A percentile compares a stretch with the other conserved stretches of the same genome.
phyloP scores from a whole-genome alignment of 176 grass and related monocot genomes.

The Lolium perenne region DNA sequence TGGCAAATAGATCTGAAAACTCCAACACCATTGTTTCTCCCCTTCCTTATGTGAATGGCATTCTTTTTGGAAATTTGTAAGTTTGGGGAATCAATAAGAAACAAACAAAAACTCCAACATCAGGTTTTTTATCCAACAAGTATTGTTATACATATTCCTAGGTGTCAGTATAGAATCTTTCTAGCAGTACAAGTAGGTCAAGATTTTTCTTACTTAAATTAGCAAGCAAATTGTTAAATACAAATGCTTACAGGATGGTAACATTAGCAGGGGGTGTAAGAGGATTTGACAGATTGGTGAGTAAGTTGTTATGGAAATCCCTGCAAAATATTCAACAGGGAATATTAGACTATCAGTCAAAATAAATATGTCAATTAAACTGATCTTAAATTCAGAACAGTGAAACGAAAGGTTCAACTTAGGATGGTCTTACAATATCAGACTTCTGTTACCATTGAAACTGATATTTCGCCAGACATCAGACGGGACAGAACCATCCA shows the following conservation, averaged over 20 bases:
- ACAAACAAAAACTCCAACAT: not conserved
- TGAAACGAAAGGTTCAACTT: not conserved
- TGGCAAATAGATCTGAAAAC: not conserved
- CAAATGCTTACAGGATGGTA: conserved; percentile 68
- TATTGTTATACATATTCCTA: not conserved
- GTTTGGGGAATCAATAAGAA: no score
- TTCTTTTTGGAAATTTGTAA: no score
- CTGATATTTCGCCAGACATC: conserved; percentile 63
- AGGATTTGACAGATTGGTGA: conserved; percentile 58
- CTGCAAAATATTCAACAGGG: conserved; percentile 50
- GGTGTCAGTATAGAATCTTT: not conserved
- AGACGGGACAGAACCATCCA: conserved; percentile 68
- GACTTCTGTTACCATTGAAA: conserved; percentile 65
- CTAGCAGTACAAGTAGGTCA: not conserved
- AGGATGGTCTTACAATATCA: conserved; percentile 57
- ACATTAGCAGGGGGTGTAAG: conserved; percentile 70
- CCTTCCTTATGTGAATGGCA: not conserved
- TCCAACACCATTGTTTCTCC: not conserved
- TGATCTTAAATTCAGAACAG: not conserved
- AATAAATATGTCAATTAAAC: not conserved
- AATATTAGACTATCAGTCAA: conserved; percentile 27
- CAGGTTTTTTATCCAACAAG: not conserved
- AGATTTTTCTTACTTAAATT: not conserved
- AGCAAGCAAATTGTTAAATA: conserved; percentile 7
- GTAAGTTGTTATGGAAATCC: conserved; percentile 78